phyloP scores from a whole-genome alignment of 202 grass and related monocot species.

The Zizania palustris region DNA sequence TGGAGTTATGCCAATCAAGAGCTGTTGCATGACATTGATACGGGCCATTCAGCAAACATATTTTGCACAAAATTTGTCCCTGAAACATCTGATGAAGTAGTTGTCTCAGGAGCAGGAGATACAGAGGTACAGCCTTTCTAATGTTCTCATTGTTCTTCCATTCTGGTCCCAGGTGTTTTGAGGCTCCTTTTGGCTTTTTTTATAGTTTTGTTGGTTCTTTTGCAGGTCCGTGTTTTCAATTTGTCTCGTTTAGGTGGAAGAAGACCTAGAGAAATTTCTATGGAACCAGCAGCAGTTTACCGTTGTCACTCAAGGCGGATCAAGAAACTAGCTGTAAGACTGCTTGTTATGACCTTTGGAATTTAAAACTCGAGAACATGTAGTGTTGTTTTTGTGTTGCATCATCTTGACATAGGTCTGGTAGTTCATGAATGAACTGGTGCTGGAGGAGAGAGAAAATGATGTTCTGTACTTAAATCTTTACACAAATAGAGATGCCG shows the following conservation, averaged over 20 bases:
- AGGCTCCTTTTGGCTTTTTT: background rate
- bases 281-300: constrained; percentile 71
- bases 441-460: background rate
- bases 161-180: constrained; percentile 12
- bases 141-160: constrained; percentile 11
- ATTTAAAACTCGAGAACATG: constrained; percentile 28
- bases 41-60: constrained; percentile 87
- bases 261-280: constrained; percentile 68
- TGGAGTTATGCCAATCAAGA: constrained; percentile 75
- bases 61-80: constrained; percentile 97
- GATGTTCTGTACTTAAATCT: background rate
- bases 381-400: constrained; percentile 24
- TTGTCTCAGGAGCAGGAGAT: constrained; percentile 93
- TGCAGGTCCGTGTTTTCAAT: constrained; percentile 92
- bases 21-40: constrained; percentile 82
- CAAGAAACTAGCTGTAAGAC: constrained; percentile 96
- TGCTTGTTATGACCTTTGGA: constrained; percentile 18
- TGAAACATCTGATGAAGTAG: constrained; percentile 83
- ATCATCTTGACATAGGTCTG: constrained; percentile 23
- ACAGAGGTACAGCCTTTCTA: constrained; percentile 59
- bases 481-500: constrained; percentile 7
- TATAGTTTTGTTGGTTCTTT: constrained; percentile 48
- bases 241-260: constrained; percentile 69
- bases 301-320: constrained; percentile 90
- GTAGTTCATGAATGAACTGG: constrained; percentile 29